Base-by-base conservation (phyloP, 768 basidiomycete genomes). In the Crassisporium funariophilum region DNA sequence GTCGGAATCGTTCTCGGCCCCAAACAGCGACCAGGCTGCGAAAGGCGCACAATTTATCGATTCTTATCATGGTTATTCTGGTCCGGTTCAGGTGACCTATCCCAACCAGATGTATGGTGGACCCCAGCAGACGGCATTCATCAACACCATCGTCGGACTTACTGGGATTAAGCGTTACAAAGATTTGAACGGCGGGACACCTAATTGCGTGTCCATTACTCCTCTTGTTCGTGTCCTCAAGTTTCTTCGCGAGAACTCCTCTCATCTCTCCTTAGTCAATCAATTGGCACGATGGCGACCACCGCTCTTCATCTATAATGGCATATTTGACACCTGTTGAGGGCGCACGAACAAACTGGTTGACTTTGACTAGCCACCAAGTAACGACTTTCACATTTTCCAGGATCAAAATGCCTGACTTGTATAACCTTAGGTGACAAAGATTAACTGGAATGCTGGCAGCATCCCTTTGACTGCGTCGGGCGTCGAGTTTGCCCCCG, bases 271-370 rank as follows among this genome's bases (percentile, higher is more conserved):
- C n/a, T n/a, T 49, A 77, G 73, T 69, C 59, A 6, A 69, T 81
- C n/a, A 70, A 76, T 56, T 75, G 72, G 70, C 72, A 73, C 50
- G 71, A 75, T 29, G 51, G 54, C 10, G 79, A 79, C 50, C 74
- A 79, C 46, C 73, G 82, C 10, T 78, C 78, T 4, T 81, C 79
- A 1, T 78, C 81, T 1, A 75, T 72, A 6, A 63, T 71, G 41
- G 79, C 81, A 0, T 83, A 82, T 52, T 67, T 78, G 20, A 74
- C 76, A 0, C 81, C 81, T 8, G 75, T 81, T 5, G 75, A 82
- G 56, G 61, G 48, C 27, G 46, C 53, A 19, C 67, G 78, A 24
- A 68, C 69, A 1, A 79, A 77, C 52, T 78, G 77, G 77, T 58
- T 78, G 20, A 76, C 77, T 4, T 63, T 83, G 10, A 70, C 66